Conservation (phyloP, 2,329 filamentous ascomycete species). For the Apiospora kogelbergensis region DNA sequence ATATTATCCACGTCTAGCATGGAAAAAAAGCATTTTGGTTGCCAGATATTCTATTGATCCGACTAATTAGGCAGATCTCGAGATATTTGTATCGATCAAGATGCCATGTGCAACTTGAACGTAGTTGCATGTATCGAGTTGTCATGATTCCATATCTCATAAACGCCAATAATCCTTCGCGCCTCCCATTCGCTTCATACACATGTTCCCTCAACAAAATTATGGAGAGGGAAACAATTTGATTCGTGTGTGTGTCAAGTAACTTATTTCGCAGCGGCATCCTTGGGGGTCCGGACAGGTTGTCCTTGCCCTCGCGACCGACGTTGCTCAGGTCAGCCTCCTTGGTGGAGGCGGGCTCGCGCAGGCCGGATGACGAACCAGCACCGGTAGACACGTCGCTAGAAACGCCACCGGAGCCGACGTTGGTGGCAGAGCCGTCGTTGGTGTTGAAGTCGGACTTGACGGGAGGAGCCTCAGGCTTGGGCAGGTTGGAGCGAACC, state of each 20-base stretch:
- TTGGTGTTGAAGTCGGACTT: slow-evolving; percentile 77
- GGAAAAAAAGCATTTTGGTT: no score
- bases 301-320: slow-evolving; percentile 64
- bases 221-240: neutral
- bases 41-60: slow-evolving; percentile 9
- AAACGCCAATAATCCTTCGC: neutral
- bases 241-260: neutral
- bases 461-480: slow-evolving; percentile 75
- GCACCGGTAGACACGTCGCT: slow-evolving; percentile 53
- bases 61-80: slow-evolving; percentile 2
- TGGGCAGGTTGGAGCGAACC: slow-evolving; percentile 70
- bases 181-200: neutral
- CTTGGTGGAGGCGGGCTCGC: slow-evolving; percentile 59
- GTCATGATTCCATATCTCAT: neutral
- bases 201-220: neutral
- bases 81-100: neutral
- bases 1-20: neutral
- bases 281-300: slow-evolving; percentile 57
- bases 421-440: slow-evolving; percentile 67
- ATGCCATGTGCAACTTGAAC: neutral
- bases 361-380: slow-evolving; percentile 51
- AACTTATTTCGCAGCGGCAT: slow-evolving; percentile 45
- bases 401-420: slow-evolving; percentile 61
- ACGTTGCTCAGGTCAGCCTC: slow-evolving; percentile 58
- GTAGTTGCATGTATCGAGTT: neutral